Conservation (phyloP, 2,329 filamentous ascomycete species). For the Rhynchosporium agropyri region DNA sequence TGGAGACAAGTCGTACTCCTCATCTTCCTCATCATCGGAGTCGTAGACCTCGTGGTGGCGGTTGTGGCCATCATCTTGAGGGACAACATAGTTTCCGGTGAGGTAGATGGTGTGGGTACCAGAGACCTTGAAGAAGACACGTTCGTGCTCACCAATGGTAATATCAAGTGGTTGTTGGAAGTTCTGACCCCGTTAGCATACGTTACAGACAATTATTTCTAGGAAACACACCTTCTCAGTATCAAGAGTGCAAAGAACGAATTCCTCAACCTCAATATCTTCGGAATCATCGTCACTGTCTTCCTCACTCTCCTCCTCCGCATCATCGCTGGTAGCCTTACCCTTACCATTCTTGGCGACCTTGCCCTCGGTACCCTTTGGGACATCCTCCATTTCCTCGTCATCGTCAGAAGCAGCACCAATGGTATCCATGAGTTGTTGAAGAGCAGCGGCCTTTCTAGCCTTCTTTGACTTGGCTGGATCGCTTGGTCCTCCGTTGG, state of each 20-base stretch:
- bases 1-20: conserved; percentile 79
- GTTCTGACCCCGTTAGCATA: conserved; percentile 59
- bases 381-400: conserved; percentile 75
- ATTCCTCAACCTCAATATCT: conserved; percentile 76
- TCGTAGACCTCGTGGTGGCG: conserved; percentile 62
- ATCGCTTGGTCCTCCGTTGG: conserved; percentile 89
- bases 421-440: conserved; percentile 74
- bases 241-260: conserved; percentile 94
- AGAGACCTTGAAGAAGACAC: conserved; percentile 87
- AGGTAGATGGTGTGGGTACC: conserved; percentile 90
- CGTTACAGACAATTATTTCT: background rate
- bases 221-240: conserved; percentile 73
- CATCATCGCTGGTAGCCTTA: conserved; percentile 58
- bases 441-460: conserved; percentile 73
- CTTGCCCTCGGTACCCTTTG: conserved; percentile 62
- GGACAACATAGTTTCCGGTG: conserved; percentile 93
- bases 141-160: conserved; percentile 84
- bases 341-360: conserved; percentile 71
- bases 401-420: conserved; percentile 63
- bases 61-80: conserved; percentile 58
- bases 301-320: conserved; percentile 51
- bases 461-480: conserved; percentile 88
- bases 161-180: conserved; percentile 96
- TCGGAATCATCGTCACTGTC: conserved; percentile 65
- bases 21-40: conserved; percentile 62